Conservation (phyloP, 2,329 filamentous ascomycete genomes). For the Trichoderma sp. region DNA sequence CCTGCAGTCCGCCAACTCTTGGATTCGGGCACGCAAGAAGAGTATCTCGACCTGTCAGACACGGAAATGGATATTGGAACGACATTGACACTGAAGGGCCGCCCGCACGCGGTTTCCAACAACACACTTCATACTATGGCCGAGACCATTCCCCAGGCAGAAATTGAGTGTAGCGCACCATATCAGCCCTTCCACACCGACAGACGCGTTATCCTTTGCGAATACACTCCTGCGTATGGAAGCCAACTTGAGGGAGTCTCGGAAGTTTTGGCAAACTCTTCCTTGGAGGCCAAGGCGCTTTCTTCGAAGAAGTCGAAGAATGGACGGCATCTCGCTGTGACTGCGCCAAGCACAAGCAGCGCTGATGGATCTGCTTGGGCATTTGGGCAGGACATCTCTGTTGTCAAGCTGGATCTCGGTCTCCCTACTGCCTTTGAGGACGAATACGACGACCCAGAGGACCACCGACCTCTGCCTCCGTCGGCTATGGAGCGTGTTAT, state of each 20-base stretch:
- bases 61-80: constrained; percentile 57
- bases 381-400: constrained; percentile 59
- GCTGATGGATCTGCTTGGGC: constrained; percentile 50
- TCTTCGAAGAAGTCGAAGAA: constrained; percentile 45
- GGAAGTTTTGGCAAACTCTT: constrained; percentile 44
- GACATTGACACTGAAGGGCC: constrained; percentile 53
- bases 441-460: constrained; percentile 53
- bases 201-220: constrained; percentile 74
- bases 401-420: constrained; percentile 56
- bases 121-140: constrained; percentile 47
- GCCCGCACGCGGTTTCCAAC: constrained; percentile 40
- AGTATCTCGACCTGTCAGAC: constrained; percentile 56
- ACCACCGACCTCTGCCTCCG: constrained; percentile 60
- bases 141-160: constrained; percentile 71
- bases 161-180: constrained; percentile 93
- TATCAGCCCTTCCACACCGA: constrained; percentile 97
- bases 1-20: constrained; percentile 58
- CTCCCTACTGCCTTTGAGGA: constrained; percentile 51
- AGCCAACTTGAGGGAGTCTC: constrained; percentile 42
- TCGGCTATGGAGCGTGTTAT: constrained; percentile 66
- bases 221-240: constrained; percentile 51
- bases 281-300: constrained; percentile 43
- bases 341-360: constrained; percentile 7
- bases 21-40: constrained; percentile 52
- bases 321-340: constrained; percentile 6